A percentile compares a stretch with the other conserved stretches of the same genome.
phyloP scores from a whole-genome alignment of 1,139 yeast genomes.

The Geotrichum reessii region DNA sequence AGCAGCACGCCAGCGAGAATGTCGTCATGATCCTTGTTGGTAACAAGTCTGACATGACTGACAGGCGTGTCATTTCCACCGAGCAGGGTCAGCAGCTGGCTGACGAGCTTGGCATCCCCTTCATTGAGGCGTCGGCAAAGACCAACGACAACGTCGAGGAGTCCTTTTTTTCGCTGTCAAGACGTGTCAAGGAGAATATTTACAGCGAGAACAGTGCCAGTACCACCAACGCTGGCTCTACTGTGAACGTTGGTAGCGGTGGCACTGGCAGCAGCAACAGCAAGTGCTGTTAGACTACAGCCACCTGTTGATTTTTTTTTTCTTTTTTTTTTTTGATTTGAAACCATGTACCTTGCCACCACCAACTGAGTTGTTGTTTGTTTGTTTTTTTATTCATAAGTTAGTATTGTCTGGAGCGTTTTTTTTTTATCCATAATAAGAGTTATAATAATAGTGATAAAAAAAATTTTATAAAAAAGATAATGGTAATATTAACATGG shows the following conservation, averaged over 20 bases:
- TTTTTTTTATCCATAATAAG: neutral
- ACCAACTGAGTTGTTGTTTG: neutral
- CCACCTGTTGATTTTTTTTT: neutral
- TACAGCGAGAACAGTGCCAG: slow-evolving; percentile 32
- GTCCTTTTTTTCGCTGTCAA: slow-evolving; percentile 86
- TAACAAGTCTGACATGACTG: slow-evolving; percentile 82
- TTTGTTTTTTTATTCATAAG: neutral
- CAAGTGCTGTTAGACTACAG: slow-evolving; percentile 26
- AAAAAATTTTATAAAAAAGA: neutral
- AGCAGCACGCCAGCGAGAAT: slow-evolving; percentile 93
- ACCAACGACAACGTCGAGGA: slow-evolving; percentile 88
- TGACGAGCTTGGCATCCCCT: slow-evolving; percentile 80
- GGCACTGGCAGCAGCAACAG: slow-evolving; percentile 19
- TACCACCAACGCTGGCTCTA: slow-evolving; percentile 21
- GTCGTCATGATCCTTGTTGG: slow-evolving; percentile 93
- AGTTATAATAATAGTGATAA: neutral
- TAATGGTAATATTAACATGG: neutral
- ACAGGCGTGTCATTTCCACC: slow-evolving; percentile 64
- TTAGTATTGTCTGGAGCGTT: neutral
- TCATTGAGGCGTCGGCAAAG: slow-evolving; percentile 94
- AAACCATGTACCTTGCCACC: neutral
- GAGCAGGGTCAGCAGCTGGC: slow-evolving; percentile 92
- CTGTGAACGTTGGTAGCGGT: slow-evolving; percentile 25
- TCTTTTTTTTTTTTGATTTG: neutral
- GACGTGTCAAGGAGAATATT: slow-evolving; percentile 75